Evolutionary conservation across 805 yeast genomes (phyloP), one percentile per base, ranked within the genome.

Genomic region (Yarrowia osloensis): DNA sequence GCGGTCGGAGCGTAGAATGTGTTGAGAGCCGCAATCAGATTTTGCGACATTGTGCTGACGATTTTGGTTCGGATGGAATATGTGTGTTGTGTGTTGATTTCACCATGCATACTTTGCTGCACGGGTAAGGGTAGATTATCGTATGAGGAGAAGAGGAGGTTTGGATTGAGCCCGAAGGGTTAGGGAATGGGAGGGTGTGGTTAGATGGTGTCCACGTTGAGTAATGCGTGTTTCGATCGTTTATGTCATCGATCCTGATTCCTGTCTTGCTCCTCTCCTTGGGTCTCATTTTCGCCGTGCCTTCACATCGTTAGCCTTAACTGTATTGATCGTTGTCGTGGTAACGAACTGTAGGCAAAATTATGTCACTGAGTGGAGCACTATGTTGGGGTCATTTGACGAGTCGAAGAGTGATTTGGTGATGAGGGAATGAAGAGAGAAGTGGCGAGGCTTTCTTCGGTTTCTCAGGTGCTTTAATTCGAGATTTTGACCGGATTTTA

Each of bases 1-100:
- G 82, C 54, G 22, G 66, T 79, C 67, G 78, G 75, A 37, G 84
- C 75, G 73, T 84, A 84, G 81, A 85, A 78, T 12, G 84, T 80
- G 67, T 72, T 73, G 74, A 85, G 84, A 79, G 76, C 80, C 74
- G 66, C 66, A 17, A 69, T 57, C 35, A 69, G 65, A 19, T 65
- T 54, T 37, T 67, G 46, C 28, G 68, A 49, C 68, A 67, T 61
- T 24, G 24, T 19, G 49, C 29, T 24, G 13, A 15, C 3, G 28
- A 3, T 29, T 8, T 22, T 33, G 9, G 44, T 24, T n/a, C n/a
- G n/a, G 13, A 24, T 15, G 21, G 12, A 2, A 17, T 11, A 24
- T 8, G 29, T 9, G 33, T n/a, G 44, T 35, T 8, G 31, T 57
- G 28, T 39, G 63, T 40, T 57, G 63, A 55, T 40, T 46, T 46